Evolutionary conservation across 768 basidiomycete species (phyloP).

Genomic region (Lentinula edodes): DNA sequence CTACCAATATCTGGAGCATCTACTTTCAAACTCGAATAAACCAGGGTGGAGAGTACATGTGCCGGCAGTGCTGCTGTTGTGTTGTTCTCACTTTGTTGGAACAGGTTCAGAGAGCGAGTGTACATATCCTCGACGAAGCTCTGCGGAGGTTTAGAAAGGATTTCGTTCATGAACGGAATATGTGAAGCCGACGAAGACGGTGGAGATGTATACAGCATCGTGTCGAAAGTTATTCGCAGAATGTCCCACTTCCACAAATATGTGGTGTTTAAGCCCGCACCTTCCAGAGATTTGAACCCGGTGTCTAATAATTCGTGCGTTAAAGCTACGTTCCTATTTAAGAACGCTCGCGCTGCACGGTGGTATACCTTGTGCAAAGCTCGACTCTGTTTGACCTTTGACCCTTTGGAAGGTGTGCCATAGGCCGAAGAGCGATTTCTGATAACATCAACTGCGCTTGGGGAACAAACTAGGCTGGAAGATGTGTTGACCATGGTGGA

Average conservation of each 20-base stretch:
- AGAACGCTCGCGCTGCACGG: slow-evolving; percentile 74
- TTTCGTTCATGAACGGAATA: slow-evolving; percentile 36
- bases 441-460: not conserved
- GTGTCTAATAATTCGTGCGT: slow-evolving; percentile 61
- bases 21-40: slow-evolving; percentile 64
- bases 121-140: slow-evolving; percentile 52
- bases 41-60: slow-evolving; percentile 64
- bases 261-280: slow-evolving; percentile 20
- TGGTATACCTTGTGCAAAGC: slow-evolving; percentile 66
- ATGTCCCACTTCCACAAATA: slow-evolving; percentile 78
- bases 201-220: slow-evolving; percentile 61
- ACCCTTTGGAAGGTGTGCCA: not conserved
- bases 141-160: slow-evolving; percentile 54
- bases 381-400: not conserved
- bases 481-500: not conserved
- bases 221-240: slow-evolving; percentile 77
- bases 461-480: not conserved
- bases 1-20: slow-evolving; percentile 57
- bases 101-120: slow-evolving; percentile 60
- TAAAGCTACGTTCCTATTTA: slow-evolving; percentile 64
- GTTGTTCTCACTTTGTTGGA: slow-evolving; percentile 38
- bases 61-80: slow-evolving; percentile 53
- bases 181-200: slow-evolving; percentile 17
- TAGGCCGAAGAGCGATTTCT: no score
- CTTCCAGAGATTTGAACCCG: slow-evolving; percentile 58